Base-by-base conservation (phyloP, 306 rosid species). In the Crataegus laevigata region DNA sequence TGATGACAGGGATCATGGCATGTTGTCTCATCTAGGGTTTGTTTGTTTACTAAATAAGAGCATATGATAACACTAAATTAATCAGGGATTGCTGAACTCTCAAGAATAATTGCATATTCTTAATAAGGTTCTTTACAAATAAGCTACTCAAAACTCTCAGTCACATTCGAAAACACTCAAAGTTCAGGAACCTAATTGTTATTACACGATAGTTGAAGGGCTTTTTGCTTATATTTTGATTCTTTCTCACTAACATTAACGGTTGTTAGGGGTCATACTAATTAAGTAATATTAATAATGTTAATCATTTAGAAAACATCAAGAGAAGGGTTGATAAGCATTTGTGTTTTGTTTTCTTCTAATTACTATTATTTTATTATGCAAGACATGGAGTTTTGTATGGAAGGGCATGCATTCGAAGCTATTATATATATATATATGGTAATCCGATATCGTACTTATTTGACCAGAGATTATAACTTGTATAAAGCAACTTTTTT, bases 1-100 rank as follows among this genome's bases (percentile, higher is more conserved):
- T 73, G 77, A 73, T 60, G 59, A 73, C 77, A 73, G 77, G 66
- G 81, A 78, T 81, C 73, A 65, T 77, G 66, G 72, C 78, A 68
- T 75, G 72, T 26, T 87, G 89, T 84, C 86, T 61, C 80, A 72
- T 70, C 61, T 85, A 57, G 81, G 71, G 36, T 84, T 87, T 80
- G 78, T 85, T 22, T 73, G 42, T 71, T 66, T 66, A 22, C 13
- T 2, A 7, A 60, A 19, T 55, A 28, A 38, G 40, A 65, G 11
- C 40, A 63, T 61, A 32, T 59, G 40, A 8, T 8, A 26, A 61
- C 18, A 63, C 19, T 19, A 43, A 21, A 21, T 19, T 34, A 65
- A 65, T 65, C 47, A 65, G 21, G 22, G 38, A 19, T 19, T 14
- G 22, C 28, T 34, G 69, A 22, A 65, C 9, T 65, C 45, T 40